These are phyloP conservation scores for Phalaenopsis equestris DNA, from an alignment of 106 monocot genomes.

Conservation along the genomic window DNA sequence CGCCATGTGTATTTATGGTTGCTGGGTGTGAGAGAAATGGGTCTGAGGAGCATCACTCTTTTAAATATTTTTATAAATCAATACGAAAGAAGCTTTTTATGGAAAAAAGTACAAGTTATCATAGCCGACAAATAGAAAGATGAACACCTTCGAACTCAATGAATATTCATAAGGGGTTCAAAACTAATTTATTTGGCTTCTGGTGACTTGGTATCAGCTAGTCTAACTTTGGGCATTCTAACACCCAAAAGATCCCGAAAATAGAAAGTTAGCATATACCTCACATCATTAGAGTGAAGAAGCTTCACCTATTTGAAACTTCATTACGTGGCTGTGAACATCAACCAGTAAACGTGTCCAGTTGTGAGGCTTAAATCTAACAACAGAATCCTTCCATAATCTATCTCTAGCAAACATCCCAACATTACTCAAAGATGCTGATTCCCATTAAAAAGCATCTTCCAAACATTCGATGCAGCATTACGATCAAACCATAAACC, in stretches of 20 bases:
- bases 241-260: not conserved
- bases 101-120: too few species aligned
- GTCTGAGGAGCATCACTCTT: too few species aligned
- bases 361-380: not conserved
- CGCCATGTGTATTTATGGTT: too few species aligned
- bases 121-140: too few species aligned
- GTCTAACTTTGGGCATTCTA: not conserved
- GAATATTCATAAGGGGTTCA: not conserved
- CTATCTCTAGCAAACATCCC: too few species aligned
- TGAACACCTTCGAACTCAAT: too few species aligned
- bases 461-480: not conserved
- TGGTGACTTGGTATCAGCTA: not conserved
- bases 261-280: not conserved
- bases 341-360: not conserved
- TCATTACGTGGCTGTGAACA: not conserved
- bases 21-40: too few species aligned
- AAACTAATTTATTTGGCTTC: not conserved
- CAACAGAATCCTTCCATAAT: not conserved
- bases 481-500: not conserved
- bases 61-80: too few species aligned
- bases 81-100: too few species aligned
- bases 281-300: not conserved
- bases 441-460: not conserved
- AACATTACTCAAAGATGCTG: not conserved
- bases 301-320: not conserved